phyloP scores from a whole-genome alignment of 2,329 filamentous ascomycete species.

The Cladosporium sp. region DNA sequence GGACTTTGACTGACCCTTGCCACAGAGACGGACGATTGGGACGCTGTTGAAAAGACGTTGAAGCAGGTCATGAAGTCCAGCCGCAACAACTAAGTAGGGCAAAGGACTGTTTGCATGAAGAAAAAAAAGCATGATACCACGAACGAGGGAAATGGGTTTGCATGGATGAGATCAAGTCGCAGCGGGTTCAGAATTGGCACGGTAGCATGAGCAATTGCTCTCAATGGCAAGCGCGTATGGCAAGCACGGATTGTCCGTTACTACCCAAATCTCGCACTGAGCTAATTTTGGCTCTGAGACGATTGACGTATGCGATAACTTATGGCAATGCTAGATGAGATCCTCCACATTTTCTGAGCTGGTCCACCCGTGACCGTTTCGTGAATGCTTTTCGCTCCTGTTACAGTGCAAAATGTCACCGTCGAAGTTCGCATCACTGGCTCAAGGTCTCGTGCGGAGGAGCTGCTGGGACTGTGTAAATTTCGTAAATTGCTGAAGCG shows the following conservation, averaged over 20 bases:
- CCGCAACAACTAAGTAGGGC: conserved; percentile 26
- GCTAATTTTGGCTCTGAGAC: too few species aligned
- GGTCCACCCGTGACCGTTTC: too few species aligned
- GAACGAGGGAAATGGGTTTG: background rate
- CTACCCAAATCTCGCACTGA: background rate
- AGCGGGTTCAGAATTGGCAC: background rate
- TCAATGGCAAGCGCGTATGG: background rate
- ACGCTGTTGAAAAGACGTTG: conserved; percentile 78
- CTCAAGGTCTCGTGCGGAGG: too few species aligned
- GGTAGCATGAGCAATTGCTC: background rate
- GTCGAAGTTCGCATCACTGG: too few species aligned
- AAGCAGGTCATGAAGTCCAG: conserved; percentile 72
- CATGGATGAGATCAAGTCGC: background rate
- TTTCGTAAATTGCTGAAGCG: too few species aligned
- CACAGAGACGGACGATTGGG: conserved; percentile 79
- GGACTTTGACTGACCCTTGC: background rate
- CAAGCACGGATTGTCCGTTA: background rate
- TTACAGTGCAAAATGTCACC: too few species aligned
- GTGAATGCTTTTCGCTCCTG: too few species aligned
- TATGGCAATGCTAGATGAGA: too few species aligned
- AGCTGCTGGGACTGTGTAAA: too few species aligned
- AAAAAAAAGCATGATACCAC: background rate
- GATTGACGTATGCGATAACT: too few species aligned
- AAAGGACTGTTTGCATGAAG: background rate
- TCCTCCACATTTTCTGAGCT: too few species aligned